Percentiles rank a stretch among this genome's conserved stretches.
These are phyloP conservation scores for Cicer bijugum DNA, from an alignment of 306 rosid genomes.

Conservation along the genomic window DNA sequence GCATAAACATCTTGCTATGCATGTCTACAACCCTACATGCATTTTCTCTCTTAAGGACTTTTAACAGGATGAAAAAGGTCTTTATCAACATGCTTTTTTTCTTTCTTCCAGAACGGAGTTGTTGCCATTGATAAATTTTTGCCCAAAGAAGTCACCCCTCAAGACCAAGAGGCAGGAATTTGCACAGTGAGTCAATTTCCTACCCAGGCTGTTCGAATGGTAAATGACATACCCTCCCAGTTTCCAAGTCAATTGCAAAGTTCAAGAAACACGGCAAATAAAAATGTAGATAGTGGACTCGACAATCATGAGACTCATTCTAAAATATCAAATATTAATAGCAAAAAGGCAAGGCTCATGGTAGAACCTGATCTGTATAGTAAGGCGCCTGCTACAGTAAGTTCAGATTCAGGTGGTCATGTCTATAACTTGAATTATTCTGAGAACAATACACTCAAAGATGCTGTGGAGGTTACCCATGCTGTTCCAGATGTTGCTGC, in stretches of 20 bases:
- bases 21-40: slow-evolving; percentile 18
- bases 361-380: slow-evolving; percentile 54
- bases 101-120: slow-evolving; percentile 63
- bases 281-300: slow-evolving; percentile 43
- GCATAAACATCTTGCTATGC: slow-evolving; percentile 25
- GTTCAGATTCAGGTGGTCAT: slow-evolving; percentile 47
- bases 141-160: slow-evolving; percentile 79
- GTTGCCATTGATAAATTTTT: slow-evolving; percentile 66
- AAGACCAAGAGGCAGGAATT: slow-evolving; percentile 79
- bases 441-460: slow-evolving; percentile 51
- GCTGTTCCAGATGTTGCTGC: slow-evolving; percentile 94
- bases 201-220: slow-evolving; percentile 67
- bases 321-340: slow-evolving; percentile 48
- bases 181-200: slow-evolving; percentile 84
- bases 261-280: slow-evolving; percentile 48
- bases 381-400: slow-evolving; percentile 48
- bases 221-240: slow-evolving; percentile 62
- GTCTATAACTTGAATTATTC: slow-evolving; percentile 47
- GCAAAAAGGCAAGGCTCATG: slow-evolving; percentile 77
- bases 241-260: slow-evolving; percentile 56
- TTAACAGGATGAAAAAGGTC: neutral
- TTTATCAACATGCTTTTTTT: slow-evolving; percentile 31
- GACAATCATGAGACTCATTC: slow-evolving; percentile 48
- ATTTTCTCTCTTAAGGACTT: slow-evolving; percentile 34
- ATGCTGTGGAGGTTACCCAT: slow-evolving; percentile 48